These are phyloP conservation scores for Nicotiana benthamiana DNA, from an alignment of 257 asterid species.

Conservation along the genomic window DNA sequence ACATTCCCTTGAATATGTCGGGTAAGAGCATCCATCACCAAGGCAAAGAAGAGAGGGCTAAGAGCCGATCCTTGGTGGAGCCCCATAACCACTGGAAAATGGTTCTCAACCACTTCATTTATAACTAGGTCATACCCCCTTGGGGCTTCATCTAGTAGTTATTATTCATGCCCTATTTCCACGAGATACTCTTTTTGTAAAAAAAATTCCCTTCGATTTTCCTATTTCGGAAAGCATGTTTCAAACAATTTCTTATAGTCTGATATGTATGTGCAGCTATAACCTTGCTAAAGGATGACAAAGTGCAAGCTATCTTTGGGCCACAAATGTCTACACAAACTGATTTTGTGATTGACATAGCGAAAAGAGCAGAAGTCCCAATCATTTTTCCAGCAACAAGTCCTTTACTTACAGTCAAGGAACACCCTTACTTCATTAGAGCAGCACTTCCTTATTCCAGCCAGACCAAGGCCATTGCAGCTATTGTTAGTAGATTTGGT, in stretches of 20 bases:
- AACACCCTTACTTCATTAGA: constrained; percentile 33
- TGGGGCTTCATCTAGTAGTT: too few relatives aligned
- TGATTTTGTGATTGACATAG: constrained; percentile 37
- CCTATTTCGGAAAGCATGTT: neutral
- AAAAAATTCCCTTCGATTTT: neutral
- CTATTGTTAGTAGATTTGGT: constrained; percentile 23
- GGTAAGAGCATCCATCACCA: too few relatives aligned
- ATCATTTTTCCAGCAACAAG: constrained; percentile 38
- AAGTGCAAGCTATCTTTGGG: constrained; percentile 39
- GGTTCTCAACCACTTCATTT: too few relatives aligned
- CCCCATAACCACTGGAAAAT: too few relatives aligned
- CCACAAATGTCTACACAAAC: constrained; percentile 37
- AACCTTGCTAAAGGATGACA: constrained; percentile 33
- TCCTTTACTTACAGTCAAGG: constrained; percentile 35
- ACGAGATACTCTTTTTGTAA: neutral
- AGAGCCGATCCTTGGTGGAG: too few relatives aligned
- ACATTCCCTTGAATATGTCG: too few relatives aligned
- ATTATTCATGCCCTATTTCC: too few relatives aligned
- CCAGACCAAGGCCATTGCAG: constrained; percentile 42
- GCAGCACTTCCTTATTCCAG: constrained; percentile 26
- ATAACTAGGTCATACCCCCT: too few relatives aligned
- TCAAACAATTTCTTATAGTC: neutral
- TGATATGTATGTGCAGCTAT: constrained; percentile 24
- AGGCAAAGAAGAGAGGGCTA: too few relatives aligned
- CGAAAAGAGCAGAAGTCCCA: constrained; percentile 32